Base-by-base conservation (phyloP, 2,329 filamentous ascomycete genomes). In the Paecilomyces fulvus region DNA sequence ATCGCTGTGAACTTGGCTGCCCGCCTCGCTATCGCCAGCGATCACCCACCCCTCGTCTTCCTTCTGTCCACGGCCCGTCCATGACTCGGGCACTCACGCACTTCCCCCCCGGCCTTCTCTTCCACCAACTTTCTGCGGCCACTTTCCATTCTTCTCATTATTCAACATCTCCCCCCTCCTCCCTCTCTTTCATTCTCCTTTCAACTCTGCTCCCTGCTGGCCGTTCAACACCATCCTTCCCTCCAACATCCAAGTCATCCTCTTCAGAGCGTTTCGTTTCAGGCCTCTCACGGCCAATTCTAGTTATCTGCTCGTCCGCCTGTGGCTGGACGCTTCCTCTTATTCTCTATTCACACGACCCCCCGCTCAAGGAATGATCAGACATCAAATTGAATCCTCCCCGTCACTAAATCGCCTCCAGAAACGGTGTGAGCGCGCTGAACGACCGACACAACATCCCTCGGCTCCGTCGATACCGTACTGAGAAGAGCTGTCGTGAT, bases 311-410 rank as follows among this genome's bases (percentile, higher is more conserved):
- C 57, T 55, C 54, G 64, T 72, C 69, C 66, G 68, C 69, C 71
- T 68, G 71, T 71, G 72, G 72, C 72, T 74, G 72, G 72, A 73
- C 67, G 64, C 60, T 60, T 60, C 61, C 64, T 64, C 58, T 59
- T 63, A 55, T 58, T 56, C 59, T 56, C 61, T 57, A 55, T 57
- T 56, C 60, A 59, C 60, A 63, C 53, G 62, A 61, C 55, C 59
- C 63, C 65, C 64, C 68, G 57, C 66, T 54, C 71, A 72, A 75
- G 72, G 73, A 74, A 75, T 75, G 73, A 73, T 69, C 71, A 72
- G 70, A 67, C 68, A 68, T 65, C 72, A 69, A 66, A 66, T 65
- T 63, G 69, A 69, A 66, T 59, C 59, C 48, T 66, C 66, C 57
- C 62, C 71, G 65, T 73, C 72, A 61, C 71, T 68, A 67, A 67